Evolutionary conservation across 495 filamentous ascomycete species (phyloP).

Genomic region (Letharia lupina): DNA sequence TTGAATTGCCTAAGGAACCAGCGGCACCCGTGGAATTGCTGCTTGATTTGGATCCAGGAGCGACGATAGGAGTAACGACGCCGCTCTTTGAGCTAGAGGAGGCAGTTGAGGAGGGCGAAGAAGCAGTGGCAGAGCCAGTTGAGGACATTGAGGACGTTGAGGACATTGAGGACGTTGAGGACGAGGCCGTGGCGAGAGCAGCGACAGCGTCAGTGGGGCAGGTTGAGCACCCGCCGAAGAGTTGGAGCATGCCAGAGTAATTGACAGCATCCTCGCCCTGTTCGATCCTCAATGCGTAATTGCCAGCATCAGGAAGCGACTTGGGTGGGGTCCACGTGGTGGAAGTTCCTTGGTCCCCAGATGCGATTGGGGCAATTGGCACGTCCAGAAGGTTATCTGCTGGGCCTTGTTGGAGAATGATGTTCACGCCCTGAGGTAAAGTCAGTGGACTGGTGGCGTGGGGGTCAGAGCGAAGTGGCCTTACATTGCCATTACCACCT

Average conservation of each 20-base stretch:
- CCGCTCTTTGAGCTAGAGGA: constrained; percentile 9
- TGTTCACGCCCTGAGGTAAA: constrained; percentile 29
- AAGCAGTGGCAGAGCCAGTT: constrained; percentile 6
- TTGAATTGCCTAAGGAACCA: constrained; percentile 8
- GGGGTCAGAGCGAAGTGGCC: neutral
- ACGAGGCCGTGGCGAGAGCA: constrained; percentile 9
- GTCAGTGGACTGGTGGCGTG: constrained; percentile 1
- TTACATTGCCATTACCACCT: constrained; percentile 33
- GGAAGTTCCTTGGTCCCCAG: constrained; percentile 30
- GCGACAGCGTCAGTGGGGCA: constrained; percentile 15
- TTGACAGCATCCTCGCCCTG: constrained; percentile 36
- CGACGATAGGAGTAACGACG: constrained; percentile 3
- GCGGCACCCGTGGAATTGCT: constrained; percentile 15
- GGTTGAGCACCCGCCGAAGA: constrained; percentile 24
- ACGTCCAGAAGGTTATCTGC: constrained; percentile 36
- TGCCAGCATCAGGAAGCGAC: constrained; percentile 31
- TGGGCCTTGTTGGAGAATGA: constrained; percentile 39
- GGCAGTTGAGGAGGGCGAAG: constrained; percentile 13
- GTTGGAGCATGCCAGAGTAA: constrained; percentile 38
- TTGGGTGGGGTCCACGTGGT: constrained; percentile 38
- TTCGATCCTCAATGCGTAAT: constrained; percentile 42
- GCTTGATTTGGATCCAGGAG: neutral
- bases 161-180: neutral
- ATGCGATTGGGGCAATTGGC: constrained; percentile 30
- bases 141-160: constrained; percentile 4